Evolutionary conservation across 1,284 basidiomycete species (phyloP).

Genomic region (Flammula alnicola): DNA sequence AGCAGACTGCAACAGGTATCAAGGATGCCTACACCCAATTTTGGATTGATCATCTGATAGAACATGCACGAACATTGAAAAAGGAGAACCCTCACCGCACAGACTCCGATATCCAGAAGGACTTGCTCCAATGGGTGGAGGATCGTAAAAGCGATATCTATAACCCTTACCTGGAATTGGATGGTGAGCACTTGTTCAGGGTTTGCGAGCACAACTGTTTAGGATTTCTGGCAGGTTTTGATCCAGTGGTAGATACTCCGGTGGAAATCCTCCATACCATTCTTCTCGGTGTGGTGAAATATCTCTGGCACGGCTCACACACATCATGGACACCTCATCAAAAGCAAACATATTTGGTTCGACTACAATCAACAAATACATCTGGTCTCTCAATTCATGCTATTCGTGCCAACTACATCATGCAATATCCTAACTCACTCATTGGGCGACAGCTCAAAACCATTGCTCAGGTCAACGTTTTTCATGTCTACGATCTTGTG

Average conservation of each 20-base stretch:
- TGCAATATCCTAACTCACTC: slow-evolving; percentile 39
- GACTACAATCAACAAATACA: slow-evolving; percentile 32
- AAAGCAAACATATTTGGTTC: slow-evolving; percentile 23
- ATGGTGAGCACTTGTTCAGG: too few species aligned
- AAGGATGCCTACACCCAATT: slow-evolving; percentile 32
- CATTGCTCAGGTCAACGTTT: slow-evolving; percentile 35
- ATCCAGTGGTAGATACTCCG: slow-evolving; percentile 38
- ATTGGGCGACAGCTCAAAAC: slow-evolving; percentile 44
- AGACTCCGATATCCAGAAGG: not conserved
- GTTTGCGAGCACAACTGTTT: too few species aligned
- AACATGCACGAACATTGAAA: slow-evolving; percentile 15
- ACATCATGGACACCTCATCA: slow-evolving; percentile 7
- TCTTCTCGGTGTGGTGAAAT: slow-evolving; percentile 40
- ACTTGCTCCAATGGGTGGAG: slow-evolving; percentile 14
- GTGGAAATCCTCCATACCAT: slow-evolving; percentile 42
- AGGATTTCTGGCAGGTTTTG: too few species aligned
- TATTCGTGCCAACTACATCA: slow-evolving; percentile 38
- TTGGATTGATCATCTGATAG: too few species aligned
- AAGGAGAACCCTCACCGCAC: slow-evolving; percentile 10
- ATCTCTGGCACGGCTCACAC: slow-evolving; percentile 31
- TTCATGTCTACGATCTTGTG: slow-evolving; percentile 34
- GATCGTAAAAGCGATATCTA: slow-evolving; percentile 1
- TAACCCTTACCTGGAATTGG: too few species aligned
- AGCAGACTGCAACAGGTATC: slow-evolving; percentile 30
- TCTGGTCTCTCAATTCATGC: slow-evolving; percentile 35